Evolutionary conservation across 2,329 filamentous ascomycete genomes (phyloP).

Genomic region (Colletotrichum sp.): DNA sequence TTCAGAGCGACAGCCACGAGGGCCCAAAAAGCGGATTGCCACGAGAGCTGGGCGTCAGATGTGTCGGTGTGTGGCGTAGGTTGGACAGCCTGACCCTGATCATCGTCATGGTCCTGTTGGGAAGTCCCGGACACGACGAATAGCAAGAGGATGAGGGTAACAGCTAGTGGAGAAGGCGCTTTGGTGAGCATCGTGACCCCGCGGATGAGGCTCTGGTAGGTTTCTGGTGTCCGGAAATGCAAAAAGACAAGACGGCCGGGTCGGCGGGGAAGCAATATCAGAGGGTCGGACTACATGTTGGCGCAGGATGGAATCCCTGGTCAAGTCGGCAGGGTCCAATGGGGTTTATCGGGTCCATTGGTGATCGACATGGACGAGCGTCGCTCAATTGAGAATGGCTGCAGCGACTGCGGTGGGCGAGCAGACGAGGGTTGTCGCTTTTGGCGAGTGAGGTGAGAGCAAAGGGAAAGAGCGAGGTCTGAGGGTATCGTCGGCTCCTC

Average conservation of each 20-base stretch:
- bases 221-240: background rate
- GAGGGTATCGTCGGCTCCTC: conserved; percentile 18
- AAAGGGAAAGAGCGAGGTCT: background rate
- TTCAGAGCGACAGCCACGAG: background rate
- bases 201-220: conserved; percentile 2
- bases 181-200: background rate
- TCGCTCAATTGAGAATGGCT: background rate
- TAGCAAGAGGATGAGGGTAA: background rate
- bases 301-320: background rate
- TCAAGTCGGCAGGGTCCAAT: conserved; percentile 4
- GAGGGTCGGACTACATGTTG: background rate
- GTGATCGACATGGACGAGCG: background rate
- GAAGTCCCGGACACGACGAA: background rate
- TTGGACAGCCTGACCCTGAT: background rate
- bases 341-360: background rate
- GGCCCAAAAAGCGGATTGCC: background rate
- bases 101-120: background rate
- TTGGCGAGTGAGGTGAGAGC: background rate
- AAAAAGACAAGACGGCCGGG: background rate
- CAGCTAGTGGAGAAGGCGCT: background rate
- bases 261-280: background rate
- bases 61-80: background rate
- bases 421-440: background rate
- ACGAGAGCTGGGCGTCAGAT: background rate
- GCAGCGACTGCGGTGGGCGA: background rate